Base-by-base conservation (phyloP, 139 green algal species). In the Dunaliella primolecta region DNA sequence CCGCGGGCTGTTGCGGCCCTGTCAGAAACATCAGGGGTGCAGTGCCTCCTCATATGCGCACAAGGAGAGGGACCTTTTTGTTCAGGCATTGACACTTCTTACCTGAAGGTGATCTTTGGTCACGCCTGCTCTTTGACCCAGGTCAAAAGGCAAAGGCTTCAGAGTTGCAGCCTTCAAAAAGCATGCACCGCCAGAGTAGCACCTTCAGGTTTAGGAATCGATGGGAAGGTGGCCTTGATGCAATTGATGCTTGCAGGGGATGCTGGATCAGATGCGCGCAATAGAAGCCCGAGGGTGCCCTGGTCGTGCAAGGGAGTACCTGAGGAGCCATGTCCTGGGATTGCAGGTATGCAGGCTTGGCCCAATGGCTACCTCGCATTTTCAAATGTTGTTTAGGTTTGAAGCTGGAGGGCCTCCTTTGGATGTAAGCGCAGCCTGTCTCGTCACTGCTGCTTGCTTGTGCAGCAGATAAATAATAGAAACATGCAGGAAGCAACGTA, bases 31-130 rank as follows among this genome's bases (percentile, higher is more conserved):
- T 3, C 27, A 37, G 31, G 2, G 1, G 79, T 84, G 1, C 80
- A 46, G 11, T 31, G 36, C 2, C 24, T 84, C 1, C 55, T 84
- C 1, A 2, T 84, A 31, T 77, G 55, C 2, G 80, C 29, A 2
- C 11, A 75, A 57, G 80, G 80, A n/a, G 1, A 36, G 46, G 46
- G 55, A 31, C 11, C 20, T 23, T 84, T 84, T 30, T 78, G 55
- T 32, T 56, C 80, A 2, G 80, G 80, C 55, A 84, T 84, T 33
- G 80, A 84, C 31, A 33, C 36, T 0, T 31, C 20, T 23, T 83
- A 38, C 78, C 37, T 83, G 1, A 2, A 38, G 1, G 3, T 38
- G n/a, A 80, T 27, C 30, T 27, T 80, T 32, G 75, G 2, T 11
- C n/a, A 80, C 46, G 15, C 46, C 46, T 64, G 46, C 46, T 64